A percentile compares a stretch with the other conserved stretches of the same genome.
Evolutionary conservation across 2,329 filamentous ascomycete genomes (phyloP).

Genomic region (Decorospora gaudefroyi): DNA sequence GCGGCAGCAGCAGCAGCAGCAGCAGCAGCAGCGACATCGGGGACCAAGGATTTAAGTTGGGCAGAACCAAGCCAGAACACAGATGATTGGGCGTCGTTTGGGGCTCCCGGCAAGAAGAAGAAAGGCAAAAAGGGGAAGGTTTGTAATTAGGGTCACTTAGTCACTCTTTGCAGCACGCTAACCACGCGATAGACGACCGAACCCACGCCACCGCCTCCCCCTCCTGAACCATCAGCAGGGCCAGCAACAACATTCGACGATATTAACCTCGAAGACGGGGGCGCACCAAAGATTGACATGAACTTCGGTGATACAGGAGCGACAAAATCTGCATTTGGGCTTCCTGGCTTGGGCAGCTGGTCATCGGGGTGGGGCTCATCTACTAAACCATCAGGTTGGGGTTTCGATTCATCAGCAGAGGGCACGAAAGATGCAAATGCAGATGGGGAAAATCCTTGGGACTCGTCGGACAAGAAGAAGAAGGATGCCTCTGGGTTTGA

Average conservation of each 20-base stretch:
- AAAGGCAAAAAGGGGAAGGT: slow-evolving; percentile 50
- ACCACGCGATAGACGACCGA: slow-evolving; percentile 35
- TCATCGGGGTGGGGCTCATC: slow-evolving; percentile 35
- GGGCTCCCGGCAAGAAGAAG: slow-evolving; percentile 40
- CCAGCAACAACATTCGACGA: slow-evolving; percentile 53
- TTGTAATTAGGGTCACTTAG: slow-evolving; percentile 40
- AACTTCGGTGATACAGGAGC: slow-evolving; percentile 47
- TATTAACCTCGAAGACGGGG: slow-evolving; percentile 52
- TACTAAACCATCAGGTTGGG: slow-evolving; percentile 31
- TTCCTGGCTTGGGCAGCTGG: slow-evolving; percentile 31
- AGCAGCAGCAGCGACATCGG: slow-evolving; percentile 34
- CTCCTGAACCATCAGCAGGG: slow-evolving; percentile 36
- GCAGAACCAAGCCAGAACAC: slow-evolving; percentile 32
- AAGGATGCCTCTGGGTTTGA: slow-evolving; percentile 43
- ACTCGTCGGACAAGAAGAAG: slow-evolving; percentile 42
- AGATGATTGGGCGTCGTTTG: slow-evolving; percentile 41
- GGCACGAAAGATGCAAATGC: slow-evolving; percentile 40
- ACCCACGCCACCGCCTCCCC: slow-evolving; percentile 34
- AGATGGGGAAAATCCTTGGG: slow-evolving; percentile 42
- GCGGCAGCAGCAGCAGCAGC: slow-evolving; percentile 42
- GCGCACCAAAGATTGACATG: slow-evolving; percentile 54
- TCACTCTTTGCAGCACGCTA: slow-evolving; percentile 38
- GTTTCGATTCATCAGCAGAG: slow-evolving; percentile 28
- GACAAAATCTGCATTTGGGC: slow-evolving; percentile 33
- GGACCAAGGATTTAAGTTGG: slow-evolving; percentile 40